Conservation (phyloP, 1,284 basidiomycete species). For the Ceratobasidium sp. region DNA sequence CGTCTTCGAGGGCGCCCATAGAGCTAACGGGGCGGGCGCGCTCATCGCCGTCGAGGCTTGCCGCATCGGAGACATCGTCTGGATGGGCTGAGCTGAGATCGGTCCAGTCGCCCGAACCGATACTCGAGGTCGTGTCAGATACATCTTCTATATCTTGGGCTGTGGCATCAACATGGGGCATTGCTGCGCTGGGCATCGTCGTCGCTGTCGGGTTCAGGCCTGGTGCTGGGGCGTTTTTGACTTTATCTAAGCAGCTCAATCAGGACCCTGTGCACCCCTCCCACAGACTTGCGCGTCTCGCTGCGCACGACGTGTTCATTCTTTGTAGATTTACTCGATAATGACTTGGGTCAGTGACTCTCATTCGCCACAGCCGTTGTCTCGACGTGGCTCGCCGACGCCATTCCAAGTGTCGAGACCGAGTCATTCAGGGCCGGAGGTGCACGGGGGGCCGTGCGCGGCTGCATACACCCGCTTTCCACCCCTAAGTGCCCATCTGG, state of each 20-base stretch:
- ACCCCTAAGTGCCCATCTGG: constrained; percentile 1
- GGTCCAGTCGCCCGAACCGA: constrained; percentile 34
- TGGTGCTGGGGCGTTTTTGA: constrained; percentile 38
- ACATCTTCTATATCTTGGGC: constrained; percentile 16
- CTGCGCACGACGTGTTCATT: neutral
- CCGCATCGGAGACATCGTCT: constrained; percentile 30
- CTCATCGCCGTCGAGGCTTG: constrained; percentile 10
- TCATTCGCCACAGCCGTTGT: neutral
- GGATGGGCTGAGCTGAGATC: constrained; percentile 36
- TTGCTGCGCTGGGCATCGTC: neutral
- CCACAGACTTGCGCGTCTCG: neutral
- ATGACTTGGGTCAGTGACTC: neutral
- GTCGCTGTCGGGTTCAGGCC: constrained; percentile 13
- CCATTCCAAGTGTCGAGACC: constrained; percentile 1
- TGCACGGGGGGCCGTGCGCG: constrained; percentile 8
- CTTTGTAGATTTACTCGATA: neutral
- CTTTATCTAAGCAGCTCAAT: neutral
- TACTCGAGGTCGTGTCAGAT: constrained; percentile 19
- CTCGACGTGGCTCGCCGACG: constrained; percentile 8
- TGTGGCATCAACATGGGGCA: neutral
- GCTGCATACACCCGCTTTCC: neutral
- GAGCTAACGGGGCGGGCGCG: neutral
- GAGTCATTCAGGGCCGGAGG: constrained; percentile 23
- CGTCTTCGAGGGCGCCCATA: constrained; percentile 4
- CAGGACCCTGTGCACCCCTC: constrained; percentile 23